These are phyloP conservation scores for Amanita jacksonii DNA, from an alignment of 768 basidiomycete genomes.

Conservation along the genomic window DNA sequence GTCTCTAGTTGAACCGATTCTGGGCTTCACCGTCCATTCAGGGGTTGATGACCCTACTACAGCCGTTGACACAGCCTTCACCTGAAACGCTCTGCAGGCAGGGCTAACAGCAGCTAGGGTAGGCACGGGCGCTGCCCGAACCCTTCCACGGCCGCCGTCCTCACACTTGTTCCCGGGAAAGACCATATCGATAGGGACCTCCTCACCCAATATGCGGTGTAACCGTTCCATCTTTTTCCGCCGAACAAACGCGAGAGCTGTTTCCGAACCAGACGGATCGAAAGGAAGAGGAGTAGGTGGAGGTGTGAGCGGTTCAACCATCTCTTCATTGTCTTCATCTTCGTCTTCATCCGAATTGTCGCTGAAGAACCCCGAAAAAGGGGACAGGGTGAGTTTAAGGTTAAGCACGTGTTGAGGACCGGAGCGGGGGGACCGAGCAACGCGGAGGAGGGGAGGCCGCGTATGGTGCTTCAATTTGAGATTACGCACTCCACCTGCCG, in stretches of 20 bases:
- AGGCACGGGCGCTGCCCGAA: neutral
- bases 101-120: too few relatives aligned
- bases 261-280: too few relatives aligned
- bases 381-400: too few relatives aligned
- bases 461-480: too few relatives aligned
- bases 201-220: constrained; percentile 3
- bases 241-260: neutral
- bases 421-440: too few relatives aligned
- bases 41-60: too few relatives aligned
- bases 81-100: too few relatives aligned
- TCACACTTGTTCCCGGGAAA: constrained; percentile 1
- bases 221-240: constrained; percentile 6
- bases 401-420: too few relatives aligned
- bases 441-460: too few relatives aligned
- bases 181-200: constrained; percentile 1
- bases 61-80: neutral
- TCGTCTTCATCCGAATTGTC: too few relatives aligned
- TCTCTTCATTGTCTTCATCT: neutral
- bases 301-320: neutral
- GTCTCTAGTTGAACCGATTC: neutral
- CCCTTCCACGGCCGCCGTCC: neutral
- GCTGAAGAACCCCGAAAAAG: too few relatives aligned
- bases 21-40: neutral
- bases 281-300: neutral
- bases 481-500: too few relatives aligned